Base-by-base conservation (phyloP, 2,329 filamentous ascomycete genomes). In the Trichoderma breve region DNA sequence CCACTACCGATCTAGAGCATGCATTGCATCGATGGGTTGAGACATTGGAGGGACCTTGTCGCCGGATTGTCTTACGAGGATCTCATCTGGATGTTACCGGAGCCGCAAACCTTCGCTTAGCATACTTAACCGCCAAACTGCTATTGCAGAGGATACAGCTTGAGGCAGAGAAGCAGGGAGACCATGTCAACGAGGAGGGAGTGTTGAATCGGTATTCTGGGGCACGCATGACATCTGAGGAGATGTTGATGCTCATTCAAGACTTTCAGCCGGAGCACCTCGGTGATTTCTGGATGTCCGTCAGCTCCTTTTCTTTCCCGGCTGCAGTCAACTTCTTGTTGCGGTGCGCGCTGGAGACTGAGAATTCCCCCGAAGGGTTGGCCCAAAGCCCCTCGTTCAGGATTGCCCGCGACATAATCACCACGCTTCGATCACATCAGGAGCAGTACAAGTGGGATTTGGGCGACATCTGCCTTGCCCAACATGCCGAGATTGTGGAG, bases 321-420 rank as follows among this genome's bases (percentile, higher is more conserved):
- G 83, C 84, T 1, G 84, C 86, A 0, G 82, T 84, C 15, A 86
- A 83, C 53, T 87, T 87, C 51, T 76, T 88, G 32, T 77, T 88
- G 9, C 81, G 86, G 2, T 85, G 83, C 71, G 85, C 83, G 0
- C 76, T 88, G 2, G 82, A 86, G 70, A 81, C 82, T 3, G 83
- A 83, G 70, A 82, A 80, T 11, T 80, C 79, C 1, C 76, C 79
- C 0, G 73, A 74, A 0, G 79, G 79, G 0, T 78, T 84, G 1
- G 78, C 79, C 3, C 79, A 82, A 51, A 82, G 81, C 61, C 76
- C 75, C 7, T 83, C 84, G 0, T 77, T 87, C 11, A 77, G 78
- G n/a, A 80, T 86, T 68, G 84, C 85, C 0, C 79, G 77, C 6
- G 81, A 83, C 24, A 78, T 87, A 12, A 77, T 86, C 3, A 73